Conservation (phyloP, 2,329 filamentous ascomycete genomes). For the Ilyonectria robusta region DNA sequence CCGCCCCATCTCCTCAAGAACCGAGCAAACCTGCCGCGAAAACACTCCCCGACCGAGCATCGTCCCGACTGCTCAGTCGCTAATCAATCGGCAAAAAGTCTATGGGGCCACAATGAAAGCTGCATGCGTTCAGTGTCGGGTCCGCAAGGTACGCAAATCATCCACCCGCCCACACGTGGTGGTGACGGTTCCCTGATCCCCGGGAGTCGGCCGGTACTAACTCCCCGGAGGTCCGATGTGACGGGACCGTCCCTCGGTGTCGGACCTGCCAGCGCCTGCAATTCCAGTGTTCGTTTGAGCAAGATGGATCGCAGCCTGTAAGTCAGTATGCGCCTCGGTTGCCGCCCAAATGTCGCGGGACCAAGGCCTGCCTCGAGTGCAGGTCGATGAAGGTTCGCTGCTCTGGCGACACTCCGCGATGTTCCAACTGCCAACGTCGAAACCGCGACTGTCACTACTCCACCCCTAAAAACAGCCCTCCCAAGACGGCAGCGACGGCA, state of each 20-base stretch:
- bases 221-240: slow-evolving; percentile 48
- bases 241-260: slow-evolving; percentile 44
- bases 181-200: slow-evolving; percentile 8
- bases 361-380: slow-evolving; percentile 46
- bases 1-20: neutral
- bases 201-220: slow-evolving; percentile 45
- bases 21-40: neutral
- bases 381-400: slow-evolving; percentile 48
- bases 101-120: slow-evolving; percentile 43
- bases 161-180: slow-evolving; percentile 45
- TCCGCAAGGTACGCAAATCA: slow-evolving; percentile 44
- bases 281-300: slow-evolving; percentile 48
- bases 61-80: slow-evolving; percentile 14
- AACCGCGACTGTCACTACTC: slow-evolving; percentile 44
- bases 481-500: slow-evolving; percentile 12
- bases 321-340: slow-evolving; percentile 43
- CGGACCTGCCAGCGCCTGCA: slow-evolving; percentile 46
- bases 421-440: slow-evolving; percentile 44
- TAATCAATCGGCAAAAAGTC: neutral
- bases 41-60: neutral
- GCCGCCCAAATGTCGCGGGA: slow-evolving; percentile 46
- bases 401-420: slow-evolving; percentile 44
- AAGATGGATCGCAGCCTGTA: slow-evolving; percentile 42
- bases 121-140: slow-evolving; percentile 48
- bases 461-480: slow-evolving; percentile 30